These are phyloP conservation scores for Candida nemodendra DNA, from an alignment of 805 yeast species.

Conservation along the genomic window DNA sequence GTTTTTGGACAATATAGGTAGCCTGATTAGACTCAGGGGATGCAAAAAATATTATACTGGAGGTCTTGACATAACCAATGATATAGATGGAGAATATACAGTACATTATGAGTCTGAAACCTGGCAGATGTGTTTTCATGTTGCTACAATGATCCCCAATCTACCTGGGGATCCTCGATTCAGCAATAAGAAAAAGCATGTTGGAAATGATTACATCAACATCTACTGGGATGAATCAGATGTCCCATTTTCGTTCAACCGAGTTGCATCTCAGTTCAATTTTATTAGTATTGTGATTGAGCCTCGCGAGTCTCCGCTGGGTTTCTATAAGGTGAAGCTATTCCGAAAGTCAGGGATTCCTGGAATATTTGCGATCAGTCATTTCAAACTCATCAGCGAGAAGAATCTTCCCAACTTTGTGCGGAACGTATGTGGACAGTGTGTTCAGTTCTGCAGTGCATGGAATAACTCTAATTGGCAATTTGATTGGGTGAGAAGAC, in stretches of 20 bases:
- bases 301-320: slow-evolving; percentile 37
- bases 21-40: slow-evolving; percentile 53
- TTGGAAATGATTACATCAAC: slow-evolving; percentile 82
- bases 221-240: slow-evolving; percentile 79
- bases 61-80: slow-evolving; percentile 71
- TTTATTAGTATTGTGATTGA: slow-evolving; percentile 76
- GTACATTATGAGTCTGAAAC: slow-evolving; percentile 70
- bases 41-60: slow-evolving; percentile 63
- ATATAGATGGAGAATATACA: slow-evolving; percentile 74
- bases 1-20: slow-evolving; percentile 61
- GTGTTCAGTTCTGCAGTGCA: slow-evolving; percentile 69
- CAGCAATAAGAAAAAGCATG: slow-evolving; percentile 72
- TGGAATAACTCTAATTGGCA: slow-evolving; percentile 65
- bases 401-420: slow-evolving; percentile 60
- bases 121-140: slow-evolving; percentile 72
- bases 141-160: slow-evolving; percentile 80
- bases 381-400: slow-evolving; percentile 65
- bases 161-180: slow-evolving; percentile 38
- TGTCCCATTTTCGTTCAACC: slow-evolving; percentile 62
- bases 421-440: slow-evolving; percentile 62
- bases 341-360: slow-evolving; percentile 70
- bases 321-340: slow-evolving; percentile 59
- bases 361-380: slow-evolving; percentile 72
- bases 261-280: slow-evolving; percentile 69
- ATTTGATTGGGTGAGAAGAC: slow-evolving; percentile 68